These are phyloP conservation scores for Dryas octopetala DNA, from an alignment of 306 rosid genomes.

Conservation along the genomic window DNA sequence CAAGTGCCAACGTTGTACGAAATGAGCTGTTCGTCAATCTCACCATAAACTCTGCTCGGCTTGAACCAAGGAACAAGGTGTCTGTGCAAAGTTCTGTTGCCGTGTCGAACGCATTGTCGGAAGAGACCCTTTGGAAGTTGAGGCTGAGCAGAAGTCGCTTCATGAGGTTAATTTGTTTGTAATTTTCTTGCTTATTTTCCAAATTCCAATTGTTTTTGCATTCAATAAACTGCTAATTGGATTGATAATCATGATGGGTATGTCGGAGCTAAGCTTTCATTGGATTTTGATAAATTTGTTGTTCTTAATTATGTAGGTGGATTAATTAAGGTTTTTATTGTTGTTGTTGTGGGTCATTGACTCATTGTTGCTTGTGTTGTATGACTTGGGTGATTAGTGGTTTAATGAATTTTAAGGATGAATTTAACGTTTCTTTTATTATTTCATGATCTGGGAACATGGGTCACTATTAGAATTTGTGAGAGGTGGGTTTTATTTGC, in stretches of 20 bases:
- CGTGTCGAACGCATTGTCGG: conserved; percentile 61
- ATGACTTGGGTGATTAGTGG: not conserved
- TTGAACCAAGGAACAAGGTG: conserved; percentile 87
- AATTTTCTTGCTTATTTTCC: not conserved
- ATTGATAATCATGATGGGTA: not conserved
- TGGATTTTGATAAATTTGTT: no score
- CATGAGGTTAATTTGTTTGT: conserved; percentile 54
- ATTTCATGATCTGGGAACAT: not conserved
- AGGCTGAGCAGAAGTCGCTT: conserved; percentile 84
- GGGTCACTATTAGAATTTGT: conserved; percentile 18
- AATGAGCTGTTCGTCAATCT: conserved; percentile 86
- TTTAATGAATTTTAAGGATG: not conserved
- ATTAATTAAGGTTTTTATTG: conserved; percentile 2
- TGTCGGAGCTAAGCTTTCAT: no score
- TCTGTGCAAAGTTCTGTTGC: conserved; percentile 82
- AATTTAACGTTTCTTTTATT: not conserved
- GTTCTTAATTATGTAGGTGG: no score
- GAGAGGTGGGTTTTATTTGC: not conserved
- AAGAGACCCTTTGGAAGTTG: conserved; percentile 79
- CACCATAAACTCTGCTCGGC: conserved; percentile 79
- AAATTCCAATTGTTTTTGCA: conserved; percentile 1
- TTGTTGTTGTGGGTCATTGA: not conserved
- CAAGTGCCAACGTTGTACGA: conserved; percentile 79
- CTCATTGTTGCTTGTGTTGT: not conserved
- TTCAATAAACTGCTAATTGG: conserved; percentile 12